A percentile compares a stretch with the other conserved stretches of the same genome.
These are phyloP conservation scores for Pseudopyricularia cyperi DNA, from an alignment of 2,329 filamentous ascomycete genomes.

Conservation along the genomic window DNA sequence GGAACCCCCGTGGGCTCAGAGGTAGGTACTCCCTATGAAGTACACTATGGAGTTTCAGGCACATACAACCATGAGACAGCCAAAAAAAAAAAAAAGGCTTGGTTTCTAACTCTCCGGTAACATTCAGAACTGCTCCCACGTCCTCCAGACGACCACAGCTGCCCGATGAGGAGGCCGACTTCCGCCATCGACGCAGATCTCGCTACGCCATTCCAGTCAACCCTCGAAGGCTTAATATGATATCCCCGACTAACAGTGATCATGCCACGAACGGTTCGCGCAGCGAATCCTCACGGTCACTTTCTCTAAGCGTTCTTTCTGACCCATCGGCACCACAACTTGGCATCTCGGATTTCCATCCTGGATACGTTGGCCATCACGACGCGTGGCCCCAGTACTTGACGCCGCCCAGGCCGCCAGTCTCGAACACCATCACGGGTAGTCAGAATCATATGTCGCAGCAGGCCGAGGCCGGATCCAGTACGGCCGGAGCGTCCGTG, in stretches of 20 bases:
- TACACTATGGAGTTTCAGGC: too few species aligned
- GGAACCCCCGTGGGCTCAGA: neutral
- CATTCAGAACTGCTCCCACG: neutral
- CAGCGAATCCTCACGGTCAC: neutral
- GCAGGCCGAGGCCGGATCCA: neutral
- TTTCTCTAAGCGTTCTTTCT: neutral
- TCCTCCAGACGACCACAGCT: neutral
- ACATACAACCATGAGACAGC: too few species aligned
- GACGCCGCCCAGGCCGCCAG: neutral
- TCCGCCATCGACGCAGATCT: neutral
- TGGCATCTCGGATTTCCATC: neutral
- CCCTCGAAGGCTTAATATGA: neutral
- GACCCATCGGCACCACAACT: neutral
- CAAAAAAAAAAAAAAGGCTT: too few species aligned
- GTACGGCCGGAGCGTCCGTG: too few species aligned
- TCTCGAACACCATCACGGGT: neutral
- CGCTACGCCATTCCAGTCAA: neutral
- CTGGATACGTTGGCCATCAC: neutral
- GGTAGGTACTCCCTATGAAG: neutral
- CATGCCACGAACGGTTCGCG: neutral
- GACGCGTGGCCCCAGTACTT: neutral
- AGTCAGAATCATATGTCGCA: neutral
- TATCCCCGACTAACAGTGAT: neutral
- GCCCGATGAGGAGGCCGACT: neutral
- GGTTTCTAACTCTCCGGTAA: conserved; percentile 1